Percentiles rank a stretch among this genome's conserved stretches.
phyloP scores from a whole-genome alignment of 495 filamentous ascomycete genomes.

The Trichoderma reesei region DNA sequence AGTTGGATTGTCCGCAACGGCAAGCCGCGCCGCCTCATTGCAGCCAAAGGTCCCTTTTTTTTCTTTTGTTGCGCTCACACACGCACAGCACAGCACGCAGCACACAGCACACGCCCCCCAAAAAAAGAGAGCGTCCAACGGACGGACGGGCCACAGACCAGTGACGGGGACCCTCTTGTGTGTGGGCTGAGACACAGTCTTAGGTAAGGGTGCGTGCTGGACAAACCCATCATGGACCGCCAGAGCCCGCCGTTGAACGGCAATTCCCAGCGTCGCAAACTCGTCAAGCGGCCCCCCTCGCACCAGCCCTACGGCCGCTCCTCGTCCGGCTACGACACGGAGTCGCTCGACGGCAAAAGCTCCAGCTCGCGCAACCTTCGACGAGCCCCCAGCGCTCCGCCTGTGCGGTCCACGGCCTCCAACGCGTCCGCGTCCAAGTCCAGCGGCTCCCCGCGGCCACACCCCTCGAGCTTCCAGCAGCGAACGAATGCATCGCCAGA shows the following conservation, averaged over 20 bases:
- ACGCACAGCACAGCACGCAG: no score
- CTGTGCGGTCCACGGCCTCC: constrained; percentile 28
- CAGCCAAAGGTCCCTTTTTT: background rate
- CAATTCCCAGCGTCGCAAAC: constrained; percentile 38
- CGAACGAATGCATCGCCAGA: constrained; percentile 27
- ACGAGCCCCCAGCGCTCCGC: constrained; percentile 61
- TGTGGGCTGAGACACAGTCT: constrained; percentile 9
- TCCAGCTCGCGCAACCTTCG: constrained; percentile 47
- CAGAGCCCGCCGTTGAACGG: constrained; percentile 21
- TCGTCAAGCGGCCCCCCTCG: constrained; percentile 44
- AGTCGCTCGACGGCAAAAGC: constrained; percentile 41
- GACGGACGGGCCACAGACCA: background rate
- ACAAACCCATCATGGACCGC: constrained; percentile 32
- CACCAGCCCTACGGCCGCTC: constrained; percentile 30
- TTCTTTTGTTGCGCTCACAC: no score
- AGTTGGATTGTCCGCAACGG: background rate
- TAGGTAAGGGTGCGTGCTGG: constrained; percentile 8
- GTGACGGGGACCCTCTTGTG: constrained; percentile 6
- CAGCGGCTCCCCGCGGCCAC: constrained; percentile 31
- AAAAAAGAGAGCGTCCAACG: background rate
- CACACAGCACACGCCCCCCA: background rate
- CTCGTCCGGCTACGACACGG: constrained; percentile 32
- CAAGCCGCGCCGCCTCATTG: background rate
- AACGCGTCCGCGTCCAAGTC: no score
- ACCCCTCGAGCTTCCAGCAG: constrained; percentile 13